Base-by-base conservation (phyloP, 2,329 filamentous ascomycete species). In the Myriangium duriaei region DNA sequence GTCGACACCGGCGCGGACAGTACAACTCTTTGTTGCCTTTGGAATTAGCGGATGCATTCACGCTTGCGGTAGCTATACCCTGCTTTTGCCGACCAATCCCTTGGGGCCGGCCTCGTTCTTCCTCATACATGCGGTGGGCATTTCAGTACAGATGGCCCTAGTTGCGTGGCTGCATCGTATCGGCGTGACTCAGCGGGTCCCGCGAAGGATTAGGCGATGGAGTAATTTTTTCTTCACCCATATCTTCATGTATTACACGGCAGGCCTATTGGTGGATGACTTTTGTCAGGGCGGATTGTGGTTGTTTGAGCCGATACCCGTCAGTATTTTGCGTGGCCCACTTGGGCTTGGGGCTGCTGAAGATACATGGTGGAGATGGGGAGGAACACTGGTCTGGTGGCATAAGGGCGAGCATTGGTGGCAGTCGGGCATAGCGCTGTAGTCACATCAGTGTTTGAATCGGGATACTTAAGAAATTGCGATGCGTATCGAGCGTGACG, bases 251-350 rank as follows among this genome's bases (percentile, higher is more conserved):
- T 72, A 76, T 39, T 55, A 64, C 11, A 88, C 82, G 0, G 71
- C 71, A 1, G 65, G 65, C 29, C 55, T 76, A 24, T 66, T 94
- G n/a, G 64, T 76, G 9, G 75, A 93, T 52, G 87, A 95, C 51
- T 76, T 93, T 53, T 71, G 78, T 0, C 66, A 69, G 9, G 71
- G 75, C 1, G 85, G 83, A 0, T 51, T 93, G 0, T 94, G 82
- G 81, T 58, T 92, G 11, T 75, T 76, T 44, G 85, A 95, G 57
- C 84, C 85, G 0, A 60, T 93, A n/a, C 84, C 86, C 0, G 46
- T 88, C 6, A 92, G 83, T 38, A 52, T 70, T 1, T 52, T 86
- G n/a, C 67, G 84, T 16, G 72, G 69, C 2, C 36, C 36, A 14
- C 21, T 87, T 11, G 79, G 81, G 0, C 63, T 79, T 21, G 81